Evolutionary conservation across 768 basidiomycete genomes (phyloP), one percentile per base, ranked within the genome.

Genomic region (Rhodocollybia butyracea): DNA sequence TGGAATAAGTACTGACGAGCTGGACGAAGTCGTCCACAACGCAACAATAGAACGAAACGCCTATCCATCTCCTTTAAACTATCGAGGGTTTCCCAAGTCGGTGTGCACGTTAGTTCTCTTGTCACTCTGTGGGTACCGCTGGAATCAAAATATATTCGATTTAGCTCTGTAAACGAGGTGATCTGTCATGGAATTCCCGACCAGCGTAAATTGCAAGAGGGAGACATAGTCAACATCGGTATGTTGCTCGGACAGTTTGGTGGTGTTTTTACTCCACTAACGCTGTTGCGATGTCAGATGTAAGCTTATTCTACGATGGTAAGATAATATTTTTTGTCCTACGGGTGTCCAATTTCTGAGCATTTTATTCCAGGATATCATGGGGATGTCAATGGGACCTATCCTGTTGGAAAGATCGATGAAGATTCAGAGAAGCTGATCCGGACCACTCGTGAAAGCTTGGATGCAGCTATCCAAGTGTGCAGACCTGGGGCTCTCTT

Each of bases 121-220:
- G 40, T 48, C 27, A 46, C 45, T 51, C 12, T 32, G 45, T 24
- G 15, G 6, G 32, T 51, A 34, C 41, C 27, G 39, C 40, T 31
- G 22, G 50, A 26, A 36, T n/a, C 30, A 43, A 38, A 17, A 40
- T 36, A 34, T 27, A 19, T 29, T 7, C 46, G 51, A 53, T 43
- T 42, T 61, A 91, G 91, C 21, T 94, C 93, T 39, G 73, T 98
- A 22, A 99, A 99, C 69, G 96, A 98, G 70, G 89, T 83, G 48
- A 95, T 99, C 63, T 98, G 97, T 69, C 97, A 99, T 69, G 97
- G 96, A 55, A 95, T 96, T 59, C 94, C 95, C 34, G 93, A 96
- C 73, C 79, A 88, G 65, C 75, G 90, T 59, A 87, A 84, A 63
- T 70, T 94, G 60, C 80, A 80, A 63, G 92, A 98, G 60, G 97